A percentile compares a stretch with the other conserved stretches of the same genome.
Evolutionary conservation across 2,329 filamentous ascomycete species (phyloP).

Genomic region (Trichoderma semiorbis): DNA sequence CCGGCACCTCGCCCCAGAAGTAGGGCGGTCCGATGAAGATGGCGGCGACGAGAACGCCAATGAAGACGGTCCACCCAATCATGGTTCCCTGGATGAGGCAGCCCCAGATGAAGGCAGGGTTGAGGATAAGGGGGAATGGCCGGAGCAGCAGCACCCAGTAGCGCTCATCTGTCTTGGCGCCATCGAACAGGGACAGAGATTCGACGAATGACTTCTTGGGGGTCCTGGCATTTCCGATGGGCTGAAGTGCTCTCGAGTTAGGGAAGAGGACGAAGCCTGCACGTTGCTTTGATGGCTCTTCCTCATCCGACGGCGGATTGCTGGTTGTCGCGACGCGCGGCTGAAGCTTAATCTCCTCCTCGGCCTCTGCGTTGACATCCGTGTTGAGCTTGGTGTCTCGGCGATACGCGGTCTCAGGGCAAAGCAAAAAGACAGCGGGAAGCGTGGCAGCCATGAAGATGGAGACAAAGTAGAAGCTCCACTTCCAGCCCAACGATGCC

Average conservation of each 20-base stretch:
- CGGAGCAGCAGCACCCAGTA: slow-evolving; percentile 65
- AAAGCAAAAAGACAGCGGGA: slow-evolving; percentile 70
- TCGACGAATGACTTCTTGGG: slow-evolving; percentile 57
- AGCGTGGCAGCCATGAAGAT: slow-evolving; percentile 74
- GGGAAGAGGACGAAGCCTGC: slow-evolving; percentile 33
- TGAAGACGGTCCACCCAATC: slow-evolving; percentile 95
- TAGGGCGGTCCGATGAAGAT: slow-evolving; percentile 78
- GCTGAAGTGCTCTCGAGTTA: slow-evolving; percentile 32
- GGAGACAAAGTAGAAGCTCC: slow-evolving; percentile 84
- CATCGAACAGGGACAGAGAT: slow-evolving; percentile 69
- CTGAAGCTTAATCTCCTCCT: slow-evolving; percentile 14
- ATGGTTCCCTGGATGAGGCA: slow-evolving; percentile 79
- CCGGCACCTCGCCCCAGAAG: slow-evolving; percentile 76
- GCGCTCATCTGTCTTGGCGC: slow-evolving; percentile 73
- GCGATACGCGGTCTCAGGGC: slow-evolving; percentile 78
- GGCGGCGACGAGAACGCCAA: slow-evolving; percentile 76
- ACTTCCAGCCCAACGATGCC: slow-evolving; percentile 70
- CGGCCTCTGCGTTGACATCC: slow-evolving; percentile 50
- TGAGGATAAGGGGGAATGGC: slow-evolving; percentile 77
- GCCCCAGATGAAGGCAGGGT: slow-evolving; percentile 81
- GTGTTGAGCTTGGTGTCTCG: slow-evolving; percentile 66
- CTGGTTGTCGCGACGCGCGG: neutral
- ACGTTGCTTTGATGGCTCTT: slow-evolving; percentile 7
- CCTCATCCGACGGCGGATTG: neutral
- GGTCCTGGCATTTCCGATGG: slow-evolving; percentile 33